Conservation (phyloP, 2,329 filamentous ascomycete species). For the Botrytis aclada region DNA sequence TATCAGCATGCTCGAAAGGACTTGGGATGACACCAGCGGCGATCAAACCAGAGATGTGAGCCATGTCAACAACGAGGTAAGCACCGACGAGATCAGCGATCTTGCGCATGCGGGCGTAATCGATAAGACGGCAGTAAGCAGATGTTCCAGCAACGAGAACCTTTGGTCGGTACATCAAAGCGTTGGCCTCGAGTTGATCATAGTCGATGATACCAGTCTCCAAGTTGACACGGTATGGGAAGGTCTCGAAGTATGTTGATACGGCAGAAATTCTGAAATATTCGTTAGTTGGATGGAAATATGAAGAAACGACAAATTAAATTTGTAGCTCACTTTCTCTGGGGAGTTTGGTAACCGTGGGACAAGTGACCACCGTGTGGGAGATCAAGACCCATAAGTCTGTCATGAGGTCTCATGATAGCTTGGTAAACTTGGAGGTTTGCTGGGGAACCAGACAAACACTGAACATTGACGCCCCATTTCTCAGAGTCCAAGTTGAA, state of each 20-base stretch:
- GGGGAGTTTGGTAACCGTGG: constrained; percentile 95
- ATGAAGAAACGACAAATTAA: background rate
- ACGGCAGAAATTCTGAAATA: constrained; percentile 77
- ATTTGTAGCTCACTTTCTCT: constrained; percentile 67
- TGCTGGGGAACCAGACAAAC: constrained; percentile 86
- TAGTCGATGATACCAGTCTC: constrained; percentile 97
- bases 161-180: constrained; percentile 90
- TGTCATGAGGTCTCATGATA: constrained; percentile 90
- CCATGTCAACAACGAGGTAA: constrained; percentile 97
- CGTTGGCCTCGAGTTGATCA: constrained; percentile 85
- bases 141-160: constrained; percentile 94
- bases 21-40: constrained; percentile 90
- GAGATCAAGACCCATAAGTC: constrained; percentile 95
- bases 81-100: constrained; percentile 91
- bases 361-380: constrained; percentile 94
- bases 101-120: constrained; percentile 94
- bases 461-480: constrained; percentile 99
- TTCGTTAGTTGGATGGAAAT: constrained; percentile 22
- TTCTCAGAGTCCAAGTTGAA: constrained; percentile 83
- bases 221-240: constrained; percentile 89
- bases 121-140: constrained; percentile 96
- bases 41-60: constrained; percentile 95
- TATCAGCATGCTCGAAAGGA: constrained; percentile 88
- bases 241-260: constrained; percentile 98
- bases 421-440: constrained; percentile 99